phyloP scores from a whole-genome alignment of 768 basidiomycete genomes.

The Boletus speciosus region DNA sequence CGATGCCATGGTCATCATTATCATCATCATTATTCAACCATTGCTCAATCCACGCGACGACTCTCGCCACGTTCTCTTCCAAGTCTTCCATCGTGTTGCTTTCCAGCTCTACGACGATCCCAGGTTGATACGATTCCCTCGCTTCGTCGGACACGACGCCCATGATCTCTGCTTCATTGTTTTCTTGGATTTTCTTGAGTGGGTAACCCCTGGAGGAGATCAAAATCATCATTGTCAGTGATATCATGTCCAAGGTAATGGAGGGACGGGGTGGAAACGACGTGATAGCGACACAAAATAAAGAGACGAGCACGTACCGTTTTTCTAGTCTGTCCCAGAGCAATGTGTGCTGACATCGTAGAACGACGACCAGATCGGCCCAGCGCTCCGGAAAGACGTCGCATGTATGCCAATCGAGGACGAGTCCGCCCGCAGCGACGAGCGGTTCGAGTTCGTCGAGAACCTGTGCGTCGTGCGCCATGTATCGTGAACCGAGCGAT shows the following conservation, averaged over 20 bases:
- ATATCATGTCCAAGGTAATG: not conserved
- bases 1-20: not conserved
- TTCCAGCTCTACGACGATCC: slow-evolving; percentile 81
- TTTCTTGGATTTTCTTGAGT: slow-evolving; percentile 94
- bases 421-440: slow-evolving; percentile 65
- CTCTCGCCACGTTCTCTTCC: slow-evolving; percentile 80
- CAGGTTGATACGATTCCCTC: slow-evolving; percentile 74
- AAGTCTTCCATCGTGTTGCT: slow-evolving; percentile 78
- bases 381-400: slow-evolving; percentile 94
- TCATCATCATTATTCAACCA: slow-evolving; percentile 49
- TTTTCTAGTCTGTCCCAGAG: slow-evolving; percentile 91
- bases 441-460: slow-evolving; percentile 84
- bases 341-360: slow-evolving; percentile 81
- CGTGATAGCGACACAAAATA: not conserved
- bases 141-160: slow-evolving; percentile 88
- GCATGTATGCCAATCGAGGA: slow-evolving; percentile 95
- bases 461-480: slow-evolving; percentile 44
- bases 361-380: slow-evolving; percentile 91
- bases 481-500: too few species aligned
- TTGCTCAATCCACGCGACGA: slow-evolving; percentile 80
- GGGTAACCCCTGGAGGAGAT: slow-evolving; percentile 63
- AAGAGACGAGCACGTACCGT: slow-evolving; percentile 45
- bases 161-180: slow-evolving; percentile 99
- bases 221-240: not conserved
- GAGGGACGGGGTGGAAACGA: not conserved